phyloP scores from a whole-genome alignment of 2,329 filamentous ascomycete species.

The Fusarium sp. region DNA sequence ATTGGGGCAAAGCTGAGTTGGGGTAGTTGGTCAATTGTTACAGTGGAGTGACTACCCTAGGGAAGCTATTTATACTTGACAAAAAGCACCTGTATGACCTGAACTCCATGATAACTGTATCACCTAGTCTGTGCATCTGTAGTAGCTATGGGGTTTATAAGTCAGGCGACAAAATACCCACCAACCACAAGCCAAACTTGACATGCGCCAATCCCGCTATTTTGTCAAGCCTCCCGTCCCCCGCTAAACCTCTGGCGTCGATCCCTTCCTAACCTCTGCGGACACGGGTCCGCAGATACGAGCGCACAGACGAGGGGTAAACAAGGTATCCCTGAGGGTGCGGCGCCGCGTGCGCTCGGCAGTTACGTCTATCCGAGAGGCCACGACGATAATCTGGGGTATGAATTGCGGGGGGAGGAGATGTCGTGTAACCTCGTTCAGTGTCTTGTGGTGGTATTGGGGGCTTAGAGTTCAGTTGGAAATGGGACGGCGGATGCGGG shows the following conservation, averaged over 20 bases:
- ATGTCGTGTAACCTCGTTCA: not conserved
- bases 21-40: too few species aligned
- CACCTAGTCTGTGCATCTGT: not conserved
- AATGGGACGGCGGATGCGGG: not conserved
- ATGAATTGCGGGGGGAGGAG: not conserved
- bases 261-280: conserved; percentile 3
- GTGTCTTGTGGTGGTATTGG: not conserved
- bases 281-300: conserved; percentile 29
- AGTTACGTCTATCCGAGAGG: conserved; percentile 1
- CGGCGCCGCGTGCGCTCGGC: conserved; percentile 25
- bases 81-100: not conserved
- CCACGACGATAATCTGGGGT: not conserved
- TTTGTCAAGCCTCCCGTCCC: not conserved
- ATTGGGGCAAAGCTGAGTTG: not conserved
- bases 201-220: not conserved
- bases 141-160: not conserved
- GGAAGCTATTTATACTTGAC: conserved; percentile 8
- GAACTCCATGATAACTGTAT: not conserved
- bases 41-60: too few species aligned
- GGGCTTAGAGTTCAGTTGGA: not conserved
- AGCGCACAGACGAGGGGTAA: not conserved
- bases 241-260: not conserved
- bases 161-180: not conserved
- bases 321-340: not conserved
- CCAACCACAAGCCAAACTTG: not conserved